Base-by-base conservation (phyloP, 202 grass and related monocot genomes). In the Digitaria exilis region DNA sequence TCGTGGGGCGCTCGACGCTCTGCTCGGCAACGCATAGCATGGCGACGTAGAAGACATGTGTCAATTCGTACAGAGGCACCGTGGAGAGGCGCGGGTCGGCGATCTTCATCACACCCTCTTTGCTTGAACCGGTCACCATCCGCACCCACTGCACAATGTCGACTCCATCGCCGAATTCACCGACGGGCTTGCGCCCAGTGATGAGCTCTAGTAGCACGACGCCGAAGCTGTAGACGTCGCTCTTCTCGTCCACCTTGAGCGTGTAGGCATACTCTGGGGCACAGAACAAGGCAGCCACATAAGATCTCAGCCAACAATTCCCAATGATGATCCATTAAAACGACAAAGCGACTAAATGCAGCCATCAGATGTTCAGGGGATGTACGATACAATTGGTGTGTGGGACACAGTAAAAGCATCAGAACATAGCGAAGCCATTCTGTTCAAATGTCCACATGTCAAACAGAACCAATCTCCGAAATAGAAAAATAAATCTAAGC, bases 71-170 rank as follows among this genome's bases (percentile, higher is more conserved):
- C 22, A 95, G 17, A 2, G 90, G 87, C 4, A 91, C 90, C 22
- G 86, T 86, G 5, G 89, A 79, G 22, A 98, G 90, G 3, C 95
- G 84, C 0, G 80, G 51, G 80, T 95, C 92, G 8, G 83, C 48
- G 65, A 98, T 93, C 88, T 93, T 91, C 15, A 57, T 56, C 58
- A 92, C 90, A 1, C 86, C 86, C 15, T 97, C 95, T 42, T 95
- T 98, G 77, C 69, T 92, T 0, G 92, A 95, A 0, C 85, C 89
- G 0, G 83, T 95, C 63, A 84, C 84, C 75, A 42, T 81, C 57
- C 90, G 86, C 44, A 93, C 92, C 95, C 95, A 98, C 11, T 98
- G 95, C 55, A 98, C 95, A 24, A 98, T 98, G 85, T 98, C 95
- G 0, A 98, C 88, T 10, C 95, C 95, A 37, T 98, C 95, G 1